Conservation (phyloP, 257 asterid species). For the Leptodermis oblonga region DNA sequence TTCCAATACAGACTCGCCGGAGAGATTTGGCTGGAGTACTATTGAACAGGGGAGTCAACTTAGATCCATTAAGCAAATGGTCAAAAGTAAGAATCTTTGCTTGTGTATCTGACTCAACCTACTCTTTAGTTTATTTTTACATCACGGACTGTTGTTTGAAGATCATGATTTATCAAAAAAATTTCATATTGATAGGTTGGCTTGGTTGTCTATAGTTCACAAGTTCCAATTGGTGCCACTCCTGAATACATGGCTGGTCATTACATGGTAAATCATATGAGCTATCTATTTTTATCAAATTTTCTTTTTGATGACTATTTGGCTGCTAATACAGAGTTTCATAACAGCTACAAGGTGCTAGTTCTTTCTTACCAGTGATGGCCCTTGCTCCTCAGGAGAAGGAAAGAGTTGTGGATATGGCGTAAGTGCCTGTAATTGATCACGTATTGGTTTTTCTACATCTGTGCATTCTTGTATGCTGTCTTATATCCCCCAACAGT, state of each 20-base stretch:
- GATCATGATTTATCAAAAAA: not conserved
- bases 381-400: conserved; percentile 98
- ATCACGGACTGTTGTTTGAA: not conserved
- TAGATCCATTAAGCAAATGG: conserved; percentile 96
- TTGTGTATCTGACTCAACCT: not conserved
- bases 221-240: conserved; percentile 96
- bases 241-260: conserved; percentile 99
- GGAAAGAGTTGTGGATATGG: conserved; percentile 87
- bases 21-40: conserved; percentile 96
- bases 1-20: conserved; percentile 64
- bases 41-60: conserved; percentile 91
- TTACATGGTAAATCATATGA: conserved; percentile 71
- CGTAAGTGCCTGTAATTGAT: conserved; percentile 48
- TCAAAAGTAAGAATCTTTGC: conserved; percentile 62
- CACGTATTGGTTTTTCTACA: not conserved
- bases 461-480: not conserved
- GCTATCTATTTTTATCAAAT: conserved; percentile 3
- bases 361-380: conserved; percentile 94
- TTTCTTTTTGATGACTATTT: not conserved
- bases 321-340: conserved; percentile 29
- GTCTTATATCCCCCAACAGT: not conserved
- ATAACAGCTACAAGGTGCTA: conserved; percentile 83
- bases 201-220: conserved; percentile 89
- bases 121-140: not conserved
- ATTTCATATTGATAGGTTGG: conserved; percentile 56